These are phyloP conservation scores for Aspergillus sp. DNA, from an alignment of 2,329 filamentous ascomycete genomes.

Conservation along the genomic window DNA sequence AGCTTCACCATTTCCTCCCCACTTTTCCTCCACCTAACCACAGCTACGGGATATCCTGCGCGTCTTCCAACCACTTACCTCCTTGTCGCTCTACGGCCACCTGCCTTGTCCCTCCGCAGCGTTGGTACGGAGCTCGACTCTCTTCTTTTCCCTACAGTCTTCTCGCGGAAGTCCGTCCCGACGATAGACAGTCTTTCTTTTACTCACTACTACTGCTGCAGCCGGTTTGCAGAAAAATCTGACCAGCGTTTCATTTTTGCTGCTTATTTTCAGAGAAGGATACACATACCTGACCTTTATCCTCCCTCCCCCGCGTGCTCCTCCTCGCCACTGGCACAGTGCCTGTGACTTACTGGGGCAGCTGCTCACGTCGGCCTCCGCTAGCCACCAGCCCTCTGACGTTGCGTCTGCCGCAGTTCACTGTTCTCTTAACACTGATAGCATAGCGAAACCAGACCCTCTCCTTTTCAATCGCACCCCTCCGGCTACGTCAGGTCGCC, in stretches of 20 bases:
- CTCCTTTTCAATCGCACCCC: not conserved
- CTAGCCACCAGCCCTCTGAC: slow-evolving; percentile 28
- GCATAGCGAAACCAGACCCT: slow-evolving; percentile 8
- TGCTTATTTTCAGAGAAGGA: not conserved
- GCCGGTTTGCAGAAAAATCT: slow-evolving; percentile 10
- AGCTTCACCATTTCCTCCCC: slow-evolving; percentile 11
- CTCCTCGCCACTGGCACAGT: slow-evolving; percentile 24
- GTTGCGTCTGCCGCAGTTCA: slow-evolving; percentile 5
- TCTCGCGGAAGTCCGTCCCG: not conserved
- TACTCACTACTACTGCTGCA: slow-evolving; percentile 5
- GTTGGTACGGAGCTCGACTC: not conserved
- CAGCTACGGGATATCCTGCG: not conserved
- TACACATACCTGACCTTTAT: slow-evolving; percentile 1
- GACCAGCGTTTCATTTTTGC: slow-evolving; percentile 4
- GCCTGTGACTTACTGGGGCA: slow-evolving; percentile 35
- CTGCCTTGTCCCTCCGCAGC: not conserved
- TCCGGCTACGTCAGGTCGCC: not conserved
- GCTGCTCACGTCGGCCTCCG: slow-evolving; percentile 29
- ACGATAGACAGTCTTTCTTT: slow-evolving; percentile 6
- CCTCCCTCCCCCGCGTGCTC: slow-evolving; percentile 15
- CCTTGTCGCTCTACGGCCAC: not conserved
- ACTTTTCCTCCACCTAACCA: not conserved
- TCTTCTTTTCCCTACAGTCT: slow-evolving; percentile 1
- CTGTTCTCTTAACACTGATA: slow-evolving; percentile 9
- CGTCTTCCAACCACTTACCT: not conserved